A percentile compares a stretch with the other conserved stretches of the same genome.
Conservation (phyloP, 108 stramenopile genomes). For the Pelagomonas calceolata region DNA sequence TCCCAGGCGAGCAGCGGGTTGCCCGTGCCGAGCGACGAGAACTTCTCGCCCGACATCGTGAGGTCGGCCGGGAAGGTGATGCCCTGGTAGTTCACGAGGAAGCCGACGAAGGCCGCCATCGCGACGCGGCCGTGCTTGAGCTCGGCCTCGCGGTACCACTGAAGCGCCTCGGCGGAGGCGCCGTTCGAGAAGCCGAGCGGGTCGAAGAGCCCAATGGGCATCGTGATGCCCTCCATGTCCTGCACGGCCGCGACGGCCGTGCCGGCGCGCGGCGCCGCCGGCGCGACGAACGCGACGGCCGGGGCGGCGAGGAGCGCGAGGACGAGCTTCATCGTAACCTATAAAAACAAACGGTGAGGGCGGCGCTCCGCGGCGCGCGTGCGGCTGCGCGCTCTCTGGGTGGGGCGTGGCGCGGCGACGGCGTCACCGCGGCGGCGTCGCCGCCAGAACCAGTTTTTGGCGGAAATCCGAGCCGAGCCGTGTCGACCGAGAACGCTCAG, state of each 20-base stretch:
- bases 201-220: not conserved
- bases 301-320: not conserved
- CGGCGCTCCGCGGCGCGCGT: too few species aligned
- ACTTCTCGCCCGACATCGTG: not conserved
- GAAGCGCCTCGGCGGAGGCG: not conserved
- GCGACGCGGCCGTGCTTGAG: slow-evolving; percentile 55
- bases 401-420: too few species aligned
- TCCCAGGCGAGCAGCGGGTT: not conserved
- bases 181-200: not conserved
- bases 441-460: too few species aligned
- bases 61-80: slow-evolving; percentile 59
- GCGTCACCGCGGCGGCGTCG: too few species aligned
- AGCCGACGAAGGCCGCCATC: slow-evolving; percentile 71
- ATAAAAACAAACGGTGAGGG: too few species aligned
- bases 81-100: slow-evolving; percentile 56
- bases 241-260: not conserved
- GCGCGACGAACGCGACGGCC: not conserved
- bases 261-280: not conserved
- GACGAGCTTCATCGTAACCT: too few species aligned
- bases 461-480: too few species aligned
- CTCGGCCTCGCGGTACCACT: not conserved
- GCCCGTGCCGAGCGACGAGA: not conserved
- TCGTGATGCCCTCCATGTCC: not conserved
- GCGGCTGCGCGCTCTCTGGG: too few species aligned
- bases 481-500: too few species aligned